Conservation (phyloP, 495 filamentous ascomycete species). For the Jackrogersella multiformis region DNA sequence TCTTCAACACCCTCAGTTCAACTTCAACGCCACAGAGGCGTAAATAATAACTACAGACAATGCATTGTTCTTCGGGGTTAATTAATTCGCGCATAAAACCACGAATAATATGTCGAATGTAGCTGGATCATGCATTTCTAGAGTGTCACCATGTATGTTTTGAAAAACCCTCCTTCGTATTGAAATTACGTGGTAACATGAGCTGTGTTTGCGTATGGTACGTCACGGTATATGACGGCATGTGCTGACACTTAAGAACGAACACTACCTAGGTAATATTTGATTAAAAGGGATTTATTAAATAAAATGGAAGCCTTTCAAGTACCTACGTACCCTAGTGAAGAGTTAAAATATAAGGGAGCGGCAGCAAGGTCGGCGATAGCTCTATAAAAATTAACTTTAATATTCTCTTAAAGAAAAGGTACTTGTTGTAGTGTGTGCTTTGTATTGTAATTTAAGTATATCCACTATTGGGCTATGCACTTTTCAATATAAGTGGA, state of each 20-base stretch:
- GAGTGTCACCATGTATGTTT: conserved; percentile 2
- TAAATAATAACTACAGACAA: neutral
- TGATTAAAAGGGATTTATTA: no score
- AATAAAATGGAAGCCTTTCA: no score
- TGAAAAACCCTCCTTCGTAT: conserved; percentile 13
- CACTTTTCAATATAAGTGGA: neutral
- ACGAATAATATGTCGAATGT: conserved; percentile 7
- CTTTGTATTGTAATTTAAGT: no score
- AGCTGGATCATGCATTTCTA: neutral
- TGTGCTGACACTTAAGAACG: no score
- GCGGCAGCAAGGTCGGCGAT: no score
- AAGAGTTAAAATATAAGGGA: no score
- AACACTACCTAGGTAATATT: no score
- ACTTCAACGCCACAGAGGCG: conserved; percentile 3
- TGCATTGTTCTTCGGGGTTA: conserved; percentile 4
- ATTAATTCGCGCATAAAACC: neutral
- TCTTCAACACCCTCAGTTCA: neutral
- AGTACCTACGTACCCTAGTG: no score
- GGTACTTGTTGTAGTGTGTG: no score
- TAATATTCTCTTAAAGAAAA: no score
- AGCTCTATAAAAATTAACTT: neutral
- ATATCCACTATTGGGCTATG: no score
- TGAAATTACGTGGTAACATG: conserved; percentile 8
- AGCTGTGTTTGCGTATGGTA: neutral
- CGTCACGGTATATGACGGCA: no score